phyloP scores from a whole-genome alignment of 148 eudicot species.

The Camellia sinensis region DNA sequence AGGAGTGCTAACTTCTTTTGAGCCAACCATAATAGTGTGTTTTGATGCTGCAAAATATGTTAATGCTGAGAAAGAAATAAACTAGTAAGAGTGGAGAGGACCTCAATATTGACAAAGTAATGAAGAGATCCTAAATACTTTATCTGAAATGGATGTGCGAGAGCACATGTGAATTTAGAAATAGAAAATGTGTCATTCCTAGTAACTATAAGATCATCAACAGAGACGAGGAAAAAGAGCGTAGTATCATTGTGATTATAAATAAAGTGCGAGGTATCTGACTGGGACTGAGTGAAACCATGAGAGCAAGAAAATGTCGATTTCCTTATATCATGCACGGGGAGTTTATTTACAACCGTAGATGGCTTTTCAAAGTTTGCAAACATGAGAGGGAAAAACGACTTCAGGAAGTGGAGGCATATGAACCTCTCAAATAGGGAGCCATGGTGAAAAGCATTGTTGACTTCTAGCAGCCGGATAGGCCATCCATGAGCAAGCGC shows the following conservation, averaged over 20 bases:
- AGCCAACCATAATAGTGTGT: not conserved
- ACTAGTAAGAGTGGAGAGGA: not conserved
- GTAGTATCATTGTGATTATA: not conserved
- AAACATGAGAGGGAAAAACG: not conserved
- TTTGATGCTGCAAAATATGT: not conserved
- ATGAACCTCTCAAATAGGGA: not conserved
- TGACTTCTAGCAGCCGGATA: not conserved
- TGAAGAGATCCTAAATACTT: not conserved
- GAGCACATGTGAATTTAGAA: not conserved
- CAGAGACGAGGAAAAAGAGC: not conserved
- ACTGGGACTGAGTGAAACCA: not conserved
- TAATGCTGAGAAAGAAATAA: slow-evolving; percentile 1
- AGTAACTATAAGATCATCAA: slow-evolving; percentile 4
- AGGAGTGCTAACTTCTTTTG: not conserved
- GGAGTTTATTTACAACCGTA: slow-evolving; percentile 5
- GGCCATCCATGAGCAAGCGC: not conserved
- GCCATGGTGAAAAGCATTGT: slow-evolving; percentile 9
- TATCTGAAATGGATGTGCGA: not conserved
- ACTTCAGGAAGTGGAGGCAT: not conserved
- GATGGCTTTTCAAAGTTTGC: not conserved
- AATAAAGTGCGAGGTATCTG: not conserved
- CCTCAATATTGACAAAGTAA: slow-evolving; percentile 8
- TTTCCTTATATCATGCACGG: not conserved
- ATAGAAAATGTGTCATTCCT: not conserved
- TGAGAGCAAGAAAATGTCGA: not conserved